Conservation (phyloP, 306 rosid species). For the Adenanthera pavonina region DNA sequence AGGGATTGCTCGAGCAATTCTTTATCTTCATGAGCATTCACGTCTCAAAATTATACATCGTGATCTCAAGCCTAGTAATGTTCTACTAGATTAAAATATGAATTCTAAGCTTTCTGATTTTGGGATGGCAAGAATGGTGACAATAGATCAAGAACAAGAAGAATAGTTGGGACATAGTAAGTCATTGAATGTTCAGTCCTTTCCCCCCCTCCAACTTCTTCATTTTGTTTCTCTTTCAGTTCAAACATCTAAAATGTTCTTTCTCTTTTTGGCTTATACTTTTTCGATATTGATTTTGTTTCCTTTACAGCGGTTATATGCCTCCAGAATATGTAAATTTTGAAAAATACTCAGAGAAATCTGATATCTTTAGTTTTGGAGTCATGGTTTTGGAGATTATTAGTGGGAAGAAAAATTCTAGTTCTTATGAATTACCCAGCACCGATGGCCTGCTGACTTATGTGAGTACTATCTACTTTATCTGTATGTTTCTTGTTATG, state of each 20-base stretch:
- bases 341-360: constrained; percentile 42
- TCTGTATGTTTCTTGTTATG: too few relatives aligned
- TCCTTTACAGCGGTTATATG: constrained; percentile 46
- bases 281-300: background rate
- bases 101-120: constrained; percentile 58
- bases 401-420: constrained; percentile 41
- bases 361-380: constrained; percentile 54
- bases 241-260: background rate
- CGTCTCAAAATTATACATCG: constrained; percentile 48
- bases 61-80: constrained; percentile 59
- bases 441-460: too few relatives aligned
- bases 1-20: constrained; percentile 51
- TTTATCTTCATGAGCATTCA: constrained; percentile 59
- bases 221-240: background rate
- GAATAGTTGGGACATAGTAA: constrained; percentile 59
- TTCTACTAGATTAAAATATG: constrained; percentile 48
- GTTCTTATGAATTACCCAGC: too few relatives aligned
- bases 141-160: constrained; percentile 33
- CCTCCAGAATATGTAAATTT: constrained; percentile 53
- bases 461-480: too few relatives aligned
- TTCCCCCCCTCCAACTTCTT: background rate
- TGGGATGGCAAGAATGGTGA: constrained; percentile 52
- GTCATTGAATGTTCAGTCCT: background rate
- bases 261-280: background rate
- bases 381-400: constrained; percentile 51